phyloP scores from a whole-genome alignment of 768 basidiomycete genomes.

The Leucocoprinus birnbaumii region DNA sequence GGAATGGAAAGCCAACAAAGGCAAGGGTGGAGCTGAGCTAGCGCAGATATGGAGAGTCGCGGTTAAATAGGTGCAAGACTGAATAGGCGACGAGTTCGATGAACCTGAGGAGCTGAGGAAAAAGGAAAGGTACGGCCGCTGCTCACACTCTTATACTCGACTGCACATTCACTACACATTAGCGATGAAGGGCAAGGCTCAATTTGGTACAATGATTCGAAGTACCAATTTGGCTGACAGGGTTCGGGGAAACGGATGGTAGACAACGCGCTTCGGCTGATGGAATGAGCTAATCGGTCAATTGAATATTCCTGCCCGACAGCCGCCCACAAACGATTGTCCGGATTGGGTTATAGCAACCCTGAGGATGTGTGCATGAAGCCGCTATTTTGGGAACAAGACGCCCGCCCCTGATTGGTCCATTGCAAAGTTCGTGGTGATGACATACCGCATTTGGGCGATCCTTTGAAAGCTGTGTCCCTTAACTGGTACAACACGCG shows the following conservation, averaged over 20 bases:
- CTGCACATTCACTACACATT: not conserved
- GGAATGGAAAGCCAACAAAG: not conserved
- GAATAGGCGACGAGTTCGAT: not conserved
- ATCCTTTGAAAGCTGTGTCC: not conserved
- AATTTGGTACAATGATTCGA: not conserved
- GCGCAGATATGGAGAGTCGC: not conserved
- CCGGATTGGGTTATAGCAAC: not conserved
- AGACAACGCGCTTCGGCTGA: not conserved
- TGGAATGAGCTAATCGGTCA: not conserved
- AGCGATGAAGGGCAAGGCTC: not conserved
- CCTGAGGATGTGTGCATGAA: not conserved
- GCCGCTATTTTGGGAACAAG: conserved; percentile 4
- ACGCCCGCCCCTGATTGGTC: not conserved
- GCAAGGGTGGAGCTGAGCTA: not conserved
- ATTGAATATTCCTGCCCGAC: not conserved
- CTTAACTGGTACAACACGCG: too few species aligned
- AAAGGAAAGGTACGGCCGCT: not conserved
- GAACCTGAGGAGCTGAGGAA: conserved; percentile 1
- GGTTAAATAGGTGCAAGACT: not conserved
- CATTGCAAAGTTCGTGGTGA: not conserved
- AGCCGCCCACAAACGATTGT: conserved; percentile 7
- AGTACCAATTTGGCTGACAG: not conserved
- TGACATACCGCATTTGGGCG: not conserved
- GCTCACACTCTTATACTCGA: conserved; percentile 1
- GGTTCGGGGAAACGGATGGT: not conserved